Percentiles rank a stretch among this genome's conserved stretches.
Conservation (phyloP, 495 filamentous ascomycete genomes). For the Penicillium canescens region DNA sequence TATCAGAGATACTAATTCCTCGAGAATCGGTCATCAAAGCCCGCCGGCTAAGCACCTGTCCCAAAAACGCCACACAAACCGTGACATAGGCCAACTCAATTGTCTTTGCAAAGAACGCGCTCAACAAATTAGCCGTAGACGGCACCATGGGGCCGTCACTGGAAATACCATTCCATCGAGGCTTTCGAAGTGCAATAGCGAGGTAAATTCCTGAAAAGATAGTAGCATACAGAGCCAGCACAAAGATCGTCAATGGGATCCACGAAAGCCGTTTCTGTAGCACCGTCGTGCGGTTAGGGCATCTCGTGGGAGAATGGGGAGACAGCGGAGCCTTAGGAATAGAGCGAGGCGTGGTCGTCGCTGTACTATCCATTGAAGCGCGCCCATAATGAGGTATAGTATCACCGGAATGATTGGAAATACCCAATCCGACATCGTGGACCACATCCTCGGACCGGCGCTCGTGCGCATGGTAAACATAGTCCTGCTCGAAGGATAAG, state of each 20-base stretch:
- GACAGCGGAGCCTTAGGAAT: conserved; percentile 2
- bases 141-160: conserved; percentile 47
- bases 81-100: conserved; percentile 79
- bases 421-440: conserved; percentile 24
- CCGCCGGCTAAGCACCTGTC: conserved; percentile 67
- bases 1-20: conserved; percentile 71
- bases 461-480: conserved; percentile 9
- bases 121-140: conserved; percentile 60
- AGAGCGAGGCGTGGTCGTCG: conserved; percentile 10
- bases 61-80: conserved; percentile 71
- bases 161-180: conserved; percentile 55
- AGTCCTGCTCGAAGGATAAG: conserved; percentile 7
- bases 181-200: conserved; percentile 55
- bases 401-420: conserved; percentile 15
- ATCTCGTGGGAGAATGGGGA: conserved; percentile 10
- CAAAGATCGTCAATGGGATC: conserved; percentile 56
- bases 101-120: conserved; percentile 65
- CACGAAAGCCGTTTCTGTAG: conserved; percentile 49
- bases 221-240: conserved; percentile 67
- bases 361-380: conserved; percentile 6
- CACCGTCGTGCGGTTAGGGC: conserved; percentile 23
- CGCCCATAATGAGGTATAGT: conserved; percentile 6
- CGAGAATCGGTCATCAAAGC: conserved; percentile 54
- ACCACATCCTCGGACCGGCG: conserved; percentile 21
- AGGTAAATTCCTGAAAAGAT: conserved; percentile 66